Conservation (phyloP, 495 filamentous ascomycete species). For the Articulospora tetracladia region DNA sequence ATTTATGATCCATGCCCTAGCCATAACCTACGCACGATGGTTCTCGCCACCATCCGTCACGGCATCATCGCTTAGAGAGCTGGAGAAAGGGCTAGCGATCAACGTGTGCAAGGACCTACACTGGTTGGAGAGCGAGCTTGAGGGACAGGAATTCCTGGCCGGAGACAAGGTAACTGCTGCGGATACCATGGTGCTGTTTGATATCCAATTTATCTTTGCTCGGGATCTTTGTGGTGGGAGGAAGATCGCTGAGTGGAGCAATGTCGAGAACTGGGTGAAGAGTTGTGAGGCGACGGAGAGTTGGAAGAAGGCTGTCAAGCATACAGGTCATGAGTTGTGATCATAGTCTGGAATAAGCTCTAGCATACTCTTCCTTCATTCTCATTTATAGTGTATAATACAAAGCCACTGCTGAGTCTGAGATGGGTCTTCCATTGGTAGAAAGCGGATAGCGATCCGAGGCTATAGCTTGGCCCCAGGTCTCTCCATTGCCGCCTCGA, state of each 20-base stretch:
- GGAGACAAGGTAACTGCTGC: constrained; percentile 32
- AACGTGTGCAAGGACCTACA: constrained; percentile 34
- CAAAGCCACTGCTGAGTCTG: too few relatives aligned
- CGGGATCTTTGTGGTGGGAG: constrained; percentile 20
- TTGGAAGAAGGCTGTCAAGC: constrained; percentile 10
- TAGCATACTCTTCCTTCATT: too few relatives aligned
- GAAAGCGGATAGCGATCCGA: too few relatives aligned
- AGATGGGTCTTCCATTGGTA: too few relatives aligned
- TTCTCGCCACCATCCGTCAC: constrained; percentile 10
- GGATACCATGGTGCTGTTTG: constrained; percentile 35
- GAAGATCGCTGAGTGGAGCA: constrained; percentile 1
- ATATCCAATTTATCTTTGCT: constrained; percentile 30
- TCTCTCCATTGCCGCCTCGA: constrained; percentile 34
- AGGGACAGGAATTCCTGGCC: constrained; percentile 27
- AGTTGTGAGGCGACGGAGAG: constrained; percentile 8
- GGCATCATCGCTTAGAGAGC: constrained; percentile 2
- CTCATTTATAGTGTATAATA: too few relatives aligned
- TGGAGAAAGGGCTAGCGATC: constrained; percentile 24
- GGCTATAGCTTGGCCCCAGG: constrained; percentile 16
- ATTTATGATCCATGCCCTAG: constrained; percentile 32
- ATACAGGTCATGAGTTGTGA: constrained; percentile 12
- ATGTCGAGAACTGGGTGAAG: constrained; percentile 6
- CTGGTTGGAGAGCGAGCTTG: constrained; percentile 30
- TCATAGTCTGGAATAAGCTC: not conserved
- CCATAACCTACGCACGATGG: constrained; percentile 32